Base-by-base conservation (phyloP, 2,329 filamentous ascomycete species). In the Fusarium sp. region DNA sequence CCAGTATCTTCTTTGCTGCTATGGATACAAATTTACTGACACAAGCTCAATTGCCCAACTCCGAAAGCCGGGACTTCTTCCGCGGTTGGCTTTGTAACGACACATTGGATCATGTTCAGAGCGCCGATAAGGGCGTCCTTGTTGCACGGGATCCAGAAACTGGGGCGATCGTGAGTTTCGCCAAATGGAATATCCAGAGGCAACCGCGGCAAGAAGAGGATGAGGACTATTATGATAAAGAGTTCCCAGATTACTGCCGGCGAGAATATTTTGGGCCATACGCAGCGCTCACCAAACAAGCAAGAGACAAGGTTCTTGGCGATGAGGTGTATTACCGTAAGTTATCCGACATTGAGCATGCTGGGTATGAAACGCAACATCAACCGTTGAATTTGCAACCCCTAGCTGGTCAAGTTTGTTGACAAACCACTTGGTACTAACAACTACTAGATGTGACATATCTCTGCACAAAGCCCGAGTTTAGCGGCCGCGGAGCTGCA, bases 11-110 rank as follows among this genome's bases (percentile, higher is more conserved):
- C 58, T 59, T 80, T 13, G 59, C 66, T 8, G 76, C 78, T 41
- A 80, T 79, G 78, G 70, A 76, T 41, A 56, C 66, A 34, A 79
- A 80, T 61, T 58, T 73, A 11, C 58, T 80, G 24, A 74, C 78
- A 40, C 76, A 78, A 51, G 75, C 75, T 2, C 76, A 80, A 58
- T 79, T 79, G 49, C 77, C 78, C 12, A 74, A 70, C 7, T 46
- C 62, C 7, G 67, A 72, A 13, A 72, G 72, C 41, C 67, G 73
- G 28, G 52, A 45, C 8, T 72, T 69, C 7, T 70, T 78, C 19
- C 67, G 62, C 34, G 53, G 44, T 5, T 78, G 71, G 66, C 61
- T 80, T 28, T 59, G 56, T 24, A 64, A 57, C 28, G 70, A 79
- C 50, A 73, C 73, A 22, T 48, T 71, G 43, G 58, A 66, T 52